Evolutionary conservation across 805 yeast genomes (phyloP), one percentile per base, ranked within the genome.

Genomic region (Lipomyces chichibuensis): DNA sequence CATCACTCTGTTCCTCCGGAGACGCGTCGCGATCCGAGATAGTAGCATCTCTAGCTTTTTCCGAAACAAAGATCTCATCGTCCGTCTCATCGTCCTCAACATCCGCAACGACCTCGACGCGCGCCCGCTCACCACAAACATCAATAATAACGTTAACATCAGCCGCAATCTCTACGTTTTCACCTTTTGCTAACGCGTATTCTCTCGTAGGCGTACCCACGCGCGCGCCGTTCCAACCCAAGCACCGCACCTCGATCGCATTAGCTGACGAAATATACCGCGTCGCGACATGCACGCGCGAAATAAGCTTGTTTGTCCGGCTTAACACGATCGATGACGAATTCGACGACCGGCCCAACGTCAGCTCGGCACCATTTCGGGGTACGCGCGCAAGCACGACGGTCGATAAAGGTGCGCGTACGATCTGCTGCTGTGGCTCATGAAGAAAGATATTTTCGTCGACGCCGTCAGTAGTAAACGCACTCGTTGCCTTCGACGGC

Each of bases 181-280:
- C 97, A 64, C 83, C 85, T 66, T 85, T 83, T 65, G 84, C 79
- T 59, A 93, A 83, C 57, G 82, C 80, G 69, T 88, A 83, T 71
- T 87, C 79, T 1, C 64, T 60, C 32, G 43, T n/a, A 59, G 71
- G 63, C 0, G 97, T 95, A 3, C 84, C 81, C 23, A 92, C 84
- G 9, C 84, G 83, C 60, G 90, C 79, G 11, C 98, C 97, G 76
- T 94, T 94, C 78, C 87, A 84, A 2, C 98, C 98, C 63, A 86
- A 77, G 77, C 98, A 94, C 57, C 84, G 84, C 60, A 94, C 76
- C 17, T 78, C 80, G 57, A 91, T 76, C 57, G 80, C 72, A 43
- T 84, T 79, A 11, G 69, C 63, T 2, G 67, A 74, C 0, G 80
- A 72, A 35, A 80, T 75, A 74, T 84, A 87, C 32, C 82, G 79